Conservation (phyloP, 176 grass and related monocot species). For the Phoenix dactylifera region DNA sequence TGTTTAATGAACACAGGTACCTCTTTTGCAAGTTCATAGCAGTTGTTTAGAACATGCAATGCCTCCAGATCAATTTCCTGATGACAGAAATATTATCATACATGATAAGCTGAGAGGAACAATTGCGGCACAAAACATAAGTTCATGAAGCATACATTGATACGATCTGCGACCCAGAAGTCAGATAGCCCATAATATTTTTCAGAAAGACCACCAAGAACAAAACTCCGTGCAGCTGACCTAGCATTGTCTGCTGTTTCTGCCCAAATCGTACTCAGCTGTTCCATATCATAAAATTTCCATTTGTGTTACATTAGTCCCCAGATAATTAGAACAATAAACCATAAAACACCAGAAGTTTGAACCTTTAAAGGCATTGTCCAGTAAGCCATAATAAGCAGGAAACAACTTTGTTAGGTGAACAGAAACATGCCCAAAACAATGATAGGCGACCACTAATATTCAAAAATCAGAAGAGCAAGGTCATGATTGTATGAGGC, state of each 20-base stretch:
- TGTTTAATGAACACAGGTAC: not conserved
- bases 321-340: not conserved
- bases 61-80: slow-evolving; percentile 28
- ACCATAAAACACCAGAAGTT: not conserved
- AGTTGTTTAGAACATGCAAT: slow-evolving; percentile 11
- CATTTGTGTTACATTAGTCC: not conserved
- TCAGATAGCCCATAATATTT: slow-evolving; percentile 23
- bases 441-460: no score
- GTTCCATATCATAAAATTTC: not conserved
- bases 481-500: no score
- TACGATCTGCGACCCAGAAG: slow-evolving; percentile 24
- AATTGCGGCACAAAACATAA: slow-evolving; percentile 1
- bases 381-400: no score
- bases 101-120: not conserved
- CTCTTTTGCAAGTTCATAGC: slow-evolving; percentile 27
- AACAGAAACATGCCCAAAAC: no score
- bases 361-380: not conserved
- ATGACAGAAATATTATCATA: not conserved
- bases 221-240: slow-evolving; percentile 24
- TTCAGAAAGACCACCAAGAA: slow-evolving; percentile 26
- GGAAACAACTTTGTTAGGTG: no score
- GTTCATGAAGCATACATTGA: slow-evolving; percentile 6
- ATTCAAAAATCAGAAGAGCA: no score
- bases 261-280: slow-evolving; percentile 37
- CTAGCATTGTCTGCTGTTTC: slow-evolving; percentile 32